Evolutionary conservation across 2,329 filamentous ascomycete species (phyloP).

Genomic region (Sclerotinia subarctica): DNA sequence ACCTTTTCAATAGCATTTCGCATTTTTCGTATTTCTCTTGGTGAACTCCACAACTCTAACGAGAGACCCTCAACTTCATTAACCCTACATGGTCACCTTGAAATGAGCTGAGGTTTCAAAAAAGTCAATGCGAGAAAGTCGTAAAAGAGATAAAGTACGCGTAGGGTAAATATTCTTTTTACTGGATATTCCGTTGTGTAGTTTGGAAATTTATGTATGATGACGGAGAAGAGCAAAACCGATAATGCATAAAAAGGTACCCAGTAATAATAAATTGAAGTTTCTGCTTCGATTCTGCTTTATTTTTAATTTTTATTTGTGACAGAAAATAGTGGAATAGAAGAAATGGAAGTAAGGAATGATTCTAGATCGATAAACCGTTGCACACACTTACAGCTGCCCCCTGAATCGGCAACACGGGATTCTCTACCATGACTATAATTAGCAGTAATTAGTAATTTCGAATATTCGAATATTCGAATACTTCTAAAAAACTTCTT

Average conservation of each 20-base stretch:
- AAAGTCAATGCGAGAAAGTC: not conserved
- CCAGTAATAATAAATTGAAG: not conserved
- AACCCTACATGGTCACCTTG: not conserved
- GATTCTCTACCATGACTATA: not conserved
- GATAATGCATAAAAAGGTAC: not conserved
- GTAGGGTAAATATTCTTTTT: not conserved
- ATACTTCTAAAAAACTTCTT: not conserved
- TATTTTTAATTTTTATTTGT: not conserved
- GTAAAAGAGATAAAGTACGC: not conserved
- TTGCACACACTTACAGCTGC: constrained; percentile 1
- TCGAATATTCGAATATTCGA: not conserved
- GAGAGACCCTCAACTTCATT: not conserved
- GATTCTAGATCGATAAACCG: constrained; percentile 7
- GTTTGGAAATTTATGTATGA: not conserved
- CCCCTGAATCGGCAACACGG: not conserved
- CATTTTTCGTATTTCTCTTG: not conserved
- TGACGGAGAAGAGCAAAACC: not conserved
- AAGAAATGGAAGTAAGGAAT: not conserved
- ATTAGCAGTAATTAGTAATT: not conserved
- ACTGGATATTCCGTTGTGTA: not conserved
- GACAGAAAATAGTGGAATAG: not conserved
- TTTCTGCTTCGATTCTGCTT: not conserved
- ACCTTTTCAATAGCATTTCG: not conserved
- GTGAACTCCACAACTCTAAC: not conserved
- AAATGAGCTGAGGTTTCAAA: constrained; percentile 11